Base-by-base conservation (phyloP, 805 yeast genomes). In the Candida sanyiensis region DNA sequence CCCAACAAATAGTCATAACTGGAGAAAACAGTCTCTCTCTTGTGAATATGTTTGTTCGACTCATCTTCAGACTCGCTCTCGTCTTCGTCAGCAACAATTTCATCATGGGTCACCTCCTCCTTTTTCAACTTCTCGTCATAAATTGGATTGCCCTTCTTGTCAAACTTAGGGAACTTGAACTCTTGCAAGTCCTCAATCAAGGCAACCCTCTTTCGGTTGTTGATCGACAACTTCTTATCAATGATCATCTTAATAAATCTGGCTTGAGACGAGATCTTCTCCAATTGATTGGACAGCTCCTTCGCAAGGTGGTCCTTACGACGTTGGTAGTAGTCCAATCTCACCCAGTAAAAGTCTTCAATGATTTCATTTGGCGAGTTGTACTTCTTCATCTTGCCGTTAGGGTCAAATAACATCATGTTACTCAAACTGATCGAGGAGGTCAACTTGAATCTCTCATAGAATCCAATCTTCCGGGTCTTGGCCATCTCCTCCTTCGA, bases 321-420 rank as follows among this genome's bases (percentile, higher is more conserved):
- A 57, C 78, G 82, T 64, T 88, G 96, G 60, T 93, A 93, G 58
- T 70, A 86, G 43, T 89, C 96, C 45, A 93, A 67, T 54, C 98
- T 75, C 11, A 93, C 84, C 52, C 71, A 82, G 59, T 81, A 93
- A 60, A 83, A 93, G 49, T 90, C 97, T 43, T 70, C 71, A 49
- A 93, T 67, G 36, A 93, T 90, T 33, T 87, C 90, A 47, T 76
- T 75, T 2, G 82, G 83, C 35, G 69, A 67, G 10, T 80, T 83
- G 60, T 88, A 93, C 58, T 77, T 86, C 57, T 83, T 83, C 52
- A 93, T 85, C 48, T 89, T 76, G 27, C 96, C 96, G 34, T 73
- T 72, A 4, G 95, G 76, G 63, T 93, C 97, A 63, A 93, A 93
- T 0, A 96, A 94, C 40, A 93, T 96, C 96, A 93, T 89, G 58